phyloP scores from a whole-genome alignment of 768 basidiomycete species.

The Hericium erinaceus region DNA sequence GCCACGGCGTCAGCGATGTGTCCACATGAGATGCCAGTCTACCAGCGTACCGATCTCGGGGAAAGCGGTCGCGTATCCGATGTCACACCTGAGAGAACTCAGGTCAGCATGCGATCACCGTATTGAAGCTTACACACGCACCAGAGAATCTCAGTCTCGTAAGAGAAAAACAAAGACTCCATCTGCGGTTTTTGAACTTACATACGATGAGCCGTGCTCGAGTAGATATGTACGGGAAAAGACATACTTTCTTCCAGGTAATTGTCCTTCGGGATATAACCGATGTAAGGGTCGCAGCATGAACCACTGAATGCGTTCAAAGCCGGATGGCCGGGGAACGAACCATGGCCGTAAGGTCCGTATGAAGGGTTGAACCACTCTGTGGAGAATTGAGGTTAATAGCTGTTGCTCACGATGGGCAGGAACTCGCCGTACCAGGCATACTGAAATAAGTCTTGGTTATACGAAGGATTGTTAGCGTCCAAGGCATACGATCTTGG shows the following conservation, averaged over 20 bases:
- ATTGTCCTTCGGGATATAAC: constrained; percentile 37
- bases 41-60: constrained; percentile 4
- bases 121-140: not conserved
- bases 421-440: not conserved
- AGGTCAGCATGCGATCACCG: constrained; percentile 25
- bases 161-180: constrained; percentile 20
- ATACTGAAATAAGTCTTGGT: not conserved
- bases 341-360: constrained; percentile 37
- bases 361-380: constrained; percentile 45
- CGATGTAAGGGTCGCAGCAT: constrained; percentile 44
- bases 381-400: constrained; percentile 8
- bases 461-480: not conserved
- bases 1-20: not conserved
- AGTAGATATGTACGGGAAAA: constrained; percentile 22
- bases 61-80: constrained; percentile 24
- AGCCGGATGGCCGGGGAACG: constrained; percentile 46
- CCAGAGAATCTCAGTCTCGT: constrained; percentile 12
- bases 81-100: constrained; percentile 34
- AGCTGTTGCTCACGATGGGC: not conserved
- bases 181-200: constrained; percentile 40
- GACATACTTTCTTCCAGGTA: constrained; percentile 40
- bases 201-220: constrained; percentile 28
- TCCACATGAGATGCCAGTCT: not conserved
- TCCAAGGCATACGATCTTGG: not conserved
- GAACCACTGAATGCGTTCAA: constrained; percentile 31